Conservation (phyloP, 257 asterid genomes). For the Coffea canephora region DNA sequence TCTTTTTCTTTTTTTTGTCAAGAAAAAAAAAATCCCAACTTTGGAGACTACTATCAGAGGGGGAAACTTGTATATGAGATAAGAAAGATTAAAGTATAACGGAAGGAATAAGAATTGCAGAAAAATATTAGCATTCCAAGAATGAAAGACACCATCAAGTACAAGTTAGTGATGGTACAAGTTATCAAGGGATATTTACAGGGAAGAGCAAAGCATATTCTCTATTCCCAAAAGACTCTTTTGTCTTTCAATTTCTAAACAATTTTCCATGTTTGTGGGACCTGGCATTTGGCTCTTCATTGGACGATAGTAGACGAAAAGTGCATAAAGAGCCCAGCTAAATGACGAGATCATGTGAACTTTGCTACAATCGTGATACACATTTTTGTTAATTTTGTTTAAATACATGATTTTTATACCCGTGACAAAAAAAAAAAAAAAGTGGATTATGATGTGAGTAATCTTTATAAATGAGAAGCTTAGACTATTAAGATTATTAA, state of each 20-base stretch:
- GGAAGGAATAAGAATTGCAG: conserved; percentile 3
- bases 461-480: too few species aligned
- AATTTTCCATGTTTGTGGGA: conserved; percentile 4
- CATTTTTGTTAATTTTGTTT: too few species aligned
- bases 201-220: conserved; percentile 76
- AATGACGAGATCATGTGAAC: conserved; percentile 16
- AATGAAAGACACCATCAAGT: not conserved
- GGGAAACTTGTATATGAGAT: not conserved
- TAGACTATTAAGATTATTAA: too few species aligned
- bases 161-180: not conserved
- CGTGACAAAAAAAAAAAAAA: not conserved
- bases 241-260: conserved; percentile 1
- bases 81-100: conserved; percentile 2
- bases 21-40: conserved; percentile 3
- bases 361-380: not conserved
- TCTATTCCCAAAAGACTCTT: conserved; percentile 8
- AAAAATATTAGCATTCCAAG: not conserved
- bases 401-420: not conserved
- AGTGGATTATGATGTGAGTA: not conserved
- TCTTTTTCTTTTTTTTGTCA: not conserved
- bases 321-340: conserved; percentile 15
- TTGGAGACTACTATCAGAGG: not conserved
- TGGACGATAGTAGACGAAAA: conserved; percentile 21
- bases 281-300: not conserved
- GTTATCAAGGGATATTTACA: conserved; percentile 32